Conservation (phyloP, 768 basidiomycete species). For the Mycena alexandri region DNA sequence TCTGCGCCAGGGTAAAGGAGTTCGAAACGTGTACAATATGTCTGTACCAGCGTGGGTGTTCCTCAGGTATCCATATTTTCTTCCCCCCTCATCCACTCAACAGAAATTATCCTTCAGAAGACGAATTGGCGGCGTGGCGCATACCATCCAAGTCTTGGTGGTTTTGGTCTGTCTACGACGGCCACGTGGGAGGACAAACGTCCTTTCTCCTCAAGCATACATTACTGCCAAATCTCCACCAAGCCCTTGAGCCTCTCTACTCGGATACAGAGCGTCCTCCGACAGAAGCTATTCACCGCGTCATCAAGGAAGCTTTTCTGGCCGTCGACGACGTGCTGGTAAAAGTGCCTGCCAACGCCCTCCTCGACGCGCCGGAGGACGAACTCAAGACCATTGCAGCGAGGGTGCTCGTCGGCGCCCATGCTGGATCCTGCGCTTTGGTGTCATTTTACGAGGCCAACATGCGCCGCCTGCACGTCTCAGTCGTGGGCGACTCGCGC, state of each 20-base stretch:
- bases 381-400: conserved; percentile 43
- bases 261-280: conserved; percentile 35
- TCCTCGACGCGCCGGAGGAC: conserved; percentile 36
- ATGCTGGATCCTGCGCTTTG: conserved; percentile 58
- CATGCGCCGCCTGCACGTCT: conserved; percentile 54
- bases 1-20: neutral
- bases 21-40: conserved; percentile 17
- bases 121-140: conserved; percentile 10
- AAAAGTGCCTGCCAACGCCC: conserved; percentile 46
- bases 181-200: conserved; percentile 32
- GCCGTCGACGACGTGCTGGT: conserved; percentile 58
- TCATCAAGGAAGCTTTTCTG: conserved; percentile 54
- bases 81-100: neutral
- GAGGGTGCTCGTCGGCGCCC: conserved; percentile 48
- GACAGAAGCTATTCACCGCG: conserved; percentile 48
- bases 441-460: conserved; percentile 59
- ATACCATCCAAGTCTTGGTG: conserved; percentile 23
- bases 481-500: conserved; percentile 62
- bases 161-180: conserved; percentile 36
- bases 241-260: conserved; percentile 20
- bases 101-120: conserved; percentile 33
- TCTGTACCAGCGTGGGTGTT: conserved; percentile 23
- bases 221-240: conserved; percentile 19
- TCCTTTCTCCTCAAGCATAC: conserved; percentile 20
- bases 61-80: neutral